These are phyloP conservation scores for Colletotrichum liriopes DNA, from an alignment of 2,329 filamentous ascomycete genomes.

Conservation along the genomic window DNA sequence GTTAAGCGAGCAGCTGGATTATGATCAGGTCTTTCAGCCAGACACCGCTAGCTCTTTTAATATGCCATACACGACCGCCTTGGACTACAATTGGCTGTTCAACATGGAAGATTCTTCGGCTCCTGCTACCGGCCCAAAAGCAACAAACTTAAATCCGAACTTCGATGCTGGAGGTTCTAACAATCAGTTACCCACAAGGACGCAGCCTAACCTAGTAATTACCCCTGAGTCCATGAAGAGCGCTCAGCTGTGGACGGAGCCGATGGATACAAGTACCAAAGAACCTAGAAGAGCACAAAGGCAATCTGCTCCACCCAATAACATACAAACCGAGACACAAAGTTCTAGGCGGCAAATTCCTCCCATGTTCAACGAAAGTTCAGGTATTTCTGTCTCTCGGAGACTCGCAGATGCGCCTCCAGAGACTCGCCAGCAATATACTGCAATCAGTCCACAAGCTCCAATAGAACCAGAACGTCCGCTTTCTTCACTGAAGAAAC, in stretches of 20 bases:
- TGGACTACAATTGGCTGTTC: slow-evolving; percentile 76
- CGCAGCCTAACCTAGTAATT: slow-evolving; percentile 43
- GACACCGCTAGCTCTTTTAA: slow-evolving; percentile 77
- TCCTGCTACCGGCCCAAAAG: not conserved
- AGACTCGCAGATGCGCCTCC: not conserved
- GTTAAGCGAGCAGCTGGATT: slow-evolving; percentile 47
- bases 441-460: not conserved
- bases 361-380: not conserved
- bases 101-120: slow-evolving; percentile 58
- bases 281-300: not conserved
- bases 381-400: not conserved
- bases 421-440: not conserved
- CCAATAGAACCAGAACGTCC: slow-evolving; percentile 39
- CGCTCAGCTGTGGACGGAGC: slow-evolving; percentile 45
- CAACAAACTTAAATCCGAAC: not conserved
- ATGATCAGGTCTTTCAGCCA: slow-evolving; percentile 71
- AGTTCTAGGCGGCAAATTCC: not conserved
- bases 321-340: not conserved
- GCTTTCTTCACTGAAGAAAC: slow-evolving; percentile 47
- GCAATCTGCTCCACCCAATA: slow-evolving; percentile 41
- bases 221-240: slow-evolving; percentile 45
- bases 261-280: slow-evolving; percentile 4
- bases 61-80: slow-evolving; percentile 75
- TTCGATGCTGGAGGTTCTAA: not conserved
- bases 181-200: not conserved